phyloP scores from a whole-genome alignment of 2,329 filamentous ascomycete genomes.

The Aspergillus aculeatus region DNA sequence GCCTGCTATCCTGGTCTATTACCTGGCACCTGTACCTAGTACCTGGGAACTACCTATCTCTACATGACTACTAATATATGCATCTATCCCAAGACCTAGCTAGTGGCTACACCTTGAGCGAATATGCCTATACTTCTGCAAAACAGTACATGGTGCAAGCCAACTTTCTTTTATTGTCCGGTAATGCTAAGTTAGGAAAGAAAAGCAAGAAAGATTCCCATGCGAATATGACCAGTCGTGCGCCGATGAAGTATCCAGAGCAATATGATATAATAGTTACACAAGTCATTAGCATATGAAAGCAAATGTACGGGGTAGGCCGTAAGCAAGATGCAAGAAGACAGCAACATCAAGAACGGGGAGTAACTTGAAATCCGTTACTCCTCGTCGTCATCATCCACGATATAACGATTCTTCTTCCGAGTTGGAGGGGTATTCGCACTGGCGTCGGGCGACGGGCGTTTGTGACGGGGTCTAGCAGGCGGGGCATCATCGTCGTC shows the following conservation, averaged over 20 bases:
- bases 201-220: not conserved
- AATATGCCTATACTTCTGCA: not conserved
- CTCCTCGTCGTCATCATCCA: slow-evolving; percentile 51
- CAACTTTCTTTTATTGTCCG: not conserved
- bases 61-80: not conserved
- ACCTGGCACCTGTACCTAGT: no score
- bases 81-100: not conserved
- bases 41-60: not conserved
- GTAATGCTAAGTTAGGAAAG: not conserved
- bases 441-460: slow-evolving; percentile 23
- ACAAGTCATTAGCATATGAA: slow-evolving; percentile 12
- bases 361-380: slow-evolving; percentile 20
- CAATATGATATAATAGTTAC: slow-evolving; percentile 12
- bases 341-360: slow-evolving; percentile 5
- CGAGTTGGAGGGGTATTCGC: slow-evolving; percentile 39
- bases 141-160: not conserved
- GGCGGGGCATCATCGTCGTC: slow-evolving; percentile 37
- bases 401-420: slow-evolving; percentile 49
- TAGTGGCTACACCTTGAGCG: not conserved
- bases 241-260: slow-evolving; percentile 1
- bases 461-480: slow-evolving; percentile 30
- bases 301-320: not conserved
- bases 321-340: not conserved
- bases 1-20: no score
- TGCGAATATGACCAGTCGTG: slow-evolving; percentile 2